Conservation (phyloP, 2,329 filamentous ascomycete genomes). For the Blastomyces emzantsi region DNA sequence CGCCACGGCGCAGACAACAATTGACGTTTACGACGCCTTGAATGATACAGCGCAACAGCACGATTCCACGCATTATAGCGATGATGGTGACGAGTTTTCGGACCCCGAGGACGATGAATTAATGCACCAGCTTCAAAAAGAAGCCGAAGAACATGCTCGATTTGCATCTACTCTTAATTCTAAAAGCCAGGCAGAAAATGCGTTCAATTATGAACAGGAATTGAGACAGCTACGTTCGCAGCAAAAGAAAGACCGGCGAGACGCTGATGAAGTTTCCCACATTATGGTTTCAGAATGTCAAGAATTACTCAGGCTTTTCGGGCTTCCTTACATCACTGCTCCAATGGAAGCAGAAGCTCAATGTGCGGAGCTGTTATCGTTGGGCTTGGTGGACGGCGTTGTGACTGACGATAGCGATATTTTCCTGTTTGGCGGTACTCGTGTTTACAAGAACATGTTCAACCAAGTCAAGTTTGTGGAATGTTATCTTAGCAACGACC, state of each 20-base stretch:
- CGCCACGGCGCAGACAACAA: neutral
- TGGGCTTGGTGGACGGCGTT: constrained; percentile 91
- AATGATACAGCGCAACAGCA: neutral
- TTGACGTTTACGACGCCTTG: constrained; percentile 10
- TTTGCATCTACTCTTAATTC: constrained; percentile 84
- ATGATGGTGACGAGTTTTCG: constrained; percentile 49
- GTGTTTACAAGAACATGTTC: constrained; percentile 99
- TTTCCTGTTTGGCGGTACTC: constrained; percentile 90
- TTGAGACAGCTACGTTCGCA: constrained; percentile 80
- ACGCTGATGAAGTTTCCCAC: constrained; percentile 93
- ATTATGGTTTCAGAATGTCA: constrained; percentile 96
- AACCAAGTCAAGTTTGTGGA: constrained; percentile 97
- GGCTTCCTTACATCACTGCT: constrained; percentile 90
- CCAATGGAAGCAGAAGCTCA: constrained; percentile 99
- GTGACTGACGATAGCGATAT: constrained; percentile 96
- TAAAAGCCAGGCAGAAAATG: constrained; percentile 59
- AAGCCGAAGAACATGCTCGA: constrained; percentile 87
- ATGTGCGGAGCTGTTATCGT: constrained; percentile 77
- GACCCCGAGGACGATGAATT: constrained; percentile 91
- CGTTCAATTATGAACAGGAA: constrained; percentile 75
- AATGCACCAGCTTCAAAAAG: constrained; percentile 72
- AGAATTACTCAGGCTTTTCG: constrained; percentile 78
- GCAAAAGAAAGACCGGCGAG: constrained; percentile 90
- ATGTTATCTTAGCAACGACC: constrained; percentile 75
- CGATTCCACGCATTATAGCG: neutral